These are phyloP conservation scores for Pholiota adiposa DNA, from an alignment of 1,284 basidiomycete species.

Conservation along the genomic window DNA sequence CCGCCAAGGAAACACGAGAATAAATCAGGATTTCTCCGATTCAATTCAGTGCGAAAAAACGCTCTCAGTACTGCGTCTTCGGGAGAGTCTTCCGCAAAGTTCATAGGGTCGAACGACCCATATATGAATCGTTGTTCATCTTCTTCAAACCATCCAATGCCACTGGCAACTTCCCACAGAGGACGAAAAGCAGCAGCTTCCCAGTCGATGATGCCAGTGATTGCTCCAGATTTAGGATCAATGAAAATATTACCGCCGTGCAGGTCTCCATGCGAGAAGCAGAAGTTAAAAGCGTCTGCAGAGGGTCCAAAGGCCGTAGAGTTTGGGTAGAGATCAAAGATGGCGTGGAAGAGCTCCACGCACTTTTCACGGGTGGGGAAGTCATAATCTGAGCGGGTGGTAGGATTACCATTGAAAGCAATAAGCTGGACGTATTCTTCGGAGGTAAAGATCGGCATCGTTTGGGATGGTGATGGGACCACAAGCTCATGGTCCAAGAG, in stretches of 20 bases:
- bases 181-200: conserved; percentile 14
- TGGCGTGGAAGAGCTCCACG: conserved; percentile 12
- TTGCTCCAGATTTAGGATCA: conserved; percentile 14
- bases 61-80: conserved; percentile 13
- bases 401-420: conserved; percentile 17
- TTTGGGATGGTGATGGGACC: conserved; percentile 14
- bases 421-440: conserved; percentile 16
- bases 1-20: conserved; percentile 14
- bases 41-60: conserved; percentile 15
- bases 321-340: conserved; percentile 12
- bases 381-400: conserved; percentile 15
- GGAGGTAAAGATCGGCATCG: conserved; percentile 11
- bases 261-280: conserved; percentile 20
- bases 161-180: background rate
- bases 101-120: conserved; percentile 7
- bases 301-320: conserved; percentile 11
- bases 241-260: conserved; percentile 18
- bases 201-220: conserved; percentile 21
- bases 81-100: conserved; percentile 13
- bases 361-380: conserved; percentile 11
- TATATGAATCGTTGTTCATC: conserved; percentile 7
- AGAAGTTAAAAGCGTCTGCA: conserved; percentile 8
- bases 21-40: conserved; percentile 13
- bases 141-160: conserved; percentile 15
- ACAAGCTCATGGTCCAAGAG: conserved; percentile 8